Percentiles rank a stretch among this genome's conserved stretches.
Conservation (phyloP, 2,329 filamentous ascomycete species). For the Arachnopeziza araneosa region DNA sequence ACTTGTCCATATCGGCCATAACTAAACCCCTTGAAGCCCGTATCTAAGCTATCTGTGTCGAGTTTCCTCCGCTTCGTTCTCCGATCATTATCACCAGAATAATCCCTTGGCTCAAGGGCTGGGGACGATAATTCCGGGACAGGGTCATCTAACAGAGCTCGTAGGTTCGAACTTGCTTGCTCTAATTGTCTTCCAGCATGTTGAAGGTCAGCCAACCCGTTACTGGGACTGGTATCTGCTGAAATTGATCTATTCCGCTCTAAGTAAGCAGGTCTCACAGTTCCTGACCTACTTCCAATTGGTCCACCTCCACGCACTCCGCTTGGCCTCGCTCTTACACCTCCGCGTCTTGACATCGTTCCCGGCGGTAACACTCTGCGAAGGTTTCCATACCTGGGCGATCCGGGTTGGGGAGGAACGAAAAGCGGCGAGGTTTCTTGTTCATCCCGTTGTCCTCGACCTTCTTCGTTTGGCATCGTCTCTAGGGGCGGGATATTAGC, state of each 20-base stretch:
- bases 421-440: slow-evolving; percentile 21
- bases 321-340: neutral
- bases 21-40: slow-evolving; percentile 52
- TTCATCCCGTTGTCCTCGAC: slow-evolving; percentile 11
- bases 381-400: neutral
- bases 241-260: slow-evolving; percentile 25
- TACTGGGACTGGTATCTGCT: slow-evolving; percentile 10
- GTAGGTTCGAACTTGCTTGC: slow-evolving; percentile 21
- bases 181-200: slow-evolving; percentile 25
- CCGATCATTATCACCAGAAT: slow-evolving; percentile 39
- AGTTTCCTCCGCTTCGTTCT: slow-evolving; percentile 65
- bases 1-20: slow-evolving; percentile 89
- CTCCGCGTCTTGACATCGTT: neutral
- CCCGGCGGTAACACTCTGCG: neutral
- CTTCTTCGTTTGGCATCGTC: slow-evolving; percentile 21
- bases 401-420: slow-evolving; percentile 3
- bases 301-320: neutral
- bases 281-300: neutral
- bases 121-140: slow-evolving; percentile 20
- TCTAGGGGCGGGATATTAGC: neutral
- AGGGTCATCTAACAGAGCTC: slow-evolving; percentile 25
- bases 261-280: slow-evolving; percentile 20
- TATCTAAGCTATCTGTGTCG: slow-evolving; percentile 52
- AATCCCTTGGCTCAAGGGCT: slow-evolving; percentile 18
- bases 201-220: slow-evolving; percentile 20